phyloP scores from a whole-genome alignment of 2,329 filamentous ascomycete species.

The Colletotrichum cordylinicola region DNA sequence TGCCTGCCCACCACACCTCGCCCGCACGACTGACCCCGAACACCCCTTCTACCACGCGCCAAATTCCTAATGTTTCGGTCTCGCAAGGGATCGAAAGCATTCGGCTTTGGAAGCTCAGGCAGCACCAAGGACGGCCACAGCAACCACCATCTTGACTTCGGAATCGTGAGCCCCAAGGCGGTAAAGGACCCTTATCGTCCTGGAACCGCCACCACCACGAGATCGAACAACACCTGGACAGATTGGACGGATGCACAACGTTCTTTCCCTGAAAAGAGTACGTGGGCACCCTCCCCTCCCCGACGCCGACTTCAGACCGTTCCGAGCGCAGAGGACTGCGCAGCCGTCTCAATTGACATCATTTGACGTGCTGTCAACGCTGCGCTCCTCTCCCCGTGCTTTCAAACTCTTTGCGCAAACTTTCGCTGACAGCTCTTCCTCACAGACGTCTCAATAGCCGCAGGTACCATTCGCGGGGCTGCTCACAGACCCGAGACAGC shows the following conservation, averaged over 20 bases:
- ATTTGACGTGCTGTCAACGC: not conserved
- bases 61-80: constrained; percentile 20
- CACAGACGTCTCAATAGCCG: constrained; percentile 31
- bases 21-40: not conserved
- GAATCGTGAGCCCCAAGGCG: constrained; percentile 19
- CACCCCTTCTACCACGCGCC: not conserved
- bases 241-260: constrained; percentile 30
- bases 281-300: constrained; percentile 21
- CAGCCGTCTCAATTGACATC: not conserved
- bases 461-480: constrained; percentile 29
- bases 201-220: constrained; percentile 15
- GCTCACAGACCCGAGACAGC: constrained; percentile 38
- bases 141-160: constrained; percentile 20
- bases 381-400: not conserved
- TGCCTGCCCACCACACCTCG: not conserved
- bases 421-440: not conserved
- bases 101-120: constrained; percentile 20
- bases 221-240: constrained; percentile 12
- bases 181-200: constrained; percentile 18
- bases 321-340: not conserved
- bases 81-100: constrained; percentile 20
- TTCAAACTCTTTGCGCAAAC: not conserved
- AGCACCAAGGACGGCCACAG: constrained; percentile 14
- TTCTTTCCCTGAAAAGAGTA: constrained; percentile 48
- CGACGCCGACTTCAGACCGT: not conserved